These are phyloP conservation scores for Fagus sylvatica DNA, from an alignment of 306 rosid species.

Conservation along the genomic window DNA sequence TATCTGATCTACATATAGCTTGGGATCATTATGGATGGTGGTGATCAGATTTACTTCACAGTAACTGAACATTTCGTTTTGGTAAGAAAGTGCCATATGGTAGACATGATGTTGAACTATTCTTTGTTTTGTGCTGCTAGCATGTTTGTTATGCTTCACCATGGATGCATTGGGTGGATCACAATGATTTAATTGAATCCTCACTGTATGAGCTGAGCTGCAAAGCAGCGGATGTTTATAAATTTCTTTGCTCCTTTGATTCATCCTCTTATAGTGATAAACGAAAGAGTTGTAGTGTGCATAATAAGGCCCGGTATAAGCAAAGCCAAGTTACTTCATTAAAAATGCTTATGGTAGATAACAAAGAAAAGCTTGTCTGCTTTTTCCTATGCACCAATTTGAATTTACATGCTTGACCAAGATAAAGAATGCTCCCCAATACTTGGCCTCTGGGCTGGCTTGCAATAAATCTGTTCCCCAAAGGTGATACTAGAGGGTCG, in stretches of 20 bases:
- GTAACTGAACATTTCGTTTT: constrained; percentile 18
- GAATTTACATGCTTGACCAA: no score
- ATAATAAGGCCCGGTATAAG: background rate
- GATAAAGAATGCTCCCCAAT: no score
- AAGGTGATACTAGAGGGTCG: no score
- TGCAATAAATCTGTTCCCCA: no score
- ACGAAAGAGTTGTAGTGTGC: background rate
- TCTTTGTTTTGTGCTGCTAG: background rate
- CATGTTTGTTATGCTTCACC: constrained; percentile 17
- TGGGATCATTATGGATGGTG: constrained; percentile 11
- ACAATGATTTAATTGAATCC: constrained; percentile 24
- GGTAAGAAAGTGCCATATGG: background rate
- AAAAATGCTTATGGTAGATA: background rate
- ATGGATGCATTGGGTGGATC: constrained; percentile 12
- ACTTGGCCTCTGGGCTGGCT: no score
- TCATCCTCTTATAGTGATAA: background rate
- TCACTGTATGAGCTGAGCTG: background rate
- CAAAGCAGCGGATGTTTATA: constrained; percentile 17
- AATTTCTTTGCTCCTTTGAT: background rate
- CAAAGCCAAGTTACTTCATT: background rate
- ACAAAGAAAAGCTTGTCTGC: no score
- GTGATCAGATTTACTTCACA: background rate
- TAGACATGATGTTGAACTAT: constrained; percentile 1
- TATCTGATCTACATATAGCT: constrained; percentile 4
- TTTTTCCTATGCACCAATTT: no score